phyloP scores from a whole-genome alignment of 345 rosid genomes.

The Citrus reticulata region DNA sequence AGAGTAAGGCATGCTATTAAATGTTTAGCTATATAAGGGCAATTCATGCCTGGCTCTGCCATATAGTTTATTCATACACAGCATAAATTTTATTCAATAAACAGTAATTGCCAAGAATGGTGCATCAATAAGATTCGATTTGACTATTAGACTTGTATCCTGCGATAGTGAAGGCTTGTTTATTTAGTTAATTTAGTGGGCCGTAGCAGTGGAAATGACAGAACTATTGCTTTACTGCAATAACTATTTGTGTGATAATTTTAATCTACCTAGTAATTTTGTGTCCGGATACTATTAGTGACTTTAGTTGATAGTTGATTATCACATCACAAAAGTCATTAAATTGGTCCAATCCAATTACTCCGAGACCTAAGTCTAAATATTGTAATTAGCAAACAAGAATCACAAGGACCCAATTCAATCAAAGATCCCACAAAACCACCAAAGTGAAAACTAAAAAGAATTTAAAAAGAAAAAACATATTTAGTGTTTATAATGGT shows the following conservation, averaged over 20 bases:
- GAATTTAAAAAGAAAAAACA: too few relatives aligned
- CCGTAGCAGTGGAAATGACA: background rate
- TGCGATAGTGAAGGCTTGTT: background rate
- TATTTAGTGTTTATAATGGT: too few relatives aligned
- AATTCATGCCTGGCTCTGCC: background rate
- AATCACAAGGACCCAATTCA: too few relatives aligned
- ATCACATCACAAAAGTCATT: background rate
- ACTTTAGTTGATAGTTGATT: background rate
- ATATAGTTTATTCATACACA: background rate
- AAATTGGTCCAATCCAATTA: too few relatives aligned
- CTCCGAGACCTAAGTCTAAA: too few relatives aligned
- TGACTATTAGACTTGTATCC: background rate
- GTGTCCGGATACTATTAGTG: background rate
- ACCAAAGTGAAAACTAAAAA: too few relatives aligned
- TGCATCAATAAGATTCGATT: conserved; percentile 2
- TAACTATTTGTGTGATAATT: background rate
- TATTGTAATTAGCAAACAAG: too few relatives aligned
- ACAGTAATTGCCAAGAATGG: background rate
- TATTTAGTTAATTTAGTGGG: background rate
- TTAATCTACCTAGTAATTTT: background rate
- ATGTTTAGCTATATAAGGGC: background rate
- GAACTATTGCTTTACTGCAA: background rate
- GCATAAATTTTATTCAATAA: background rate
- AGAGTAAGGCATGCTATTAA: background rate
- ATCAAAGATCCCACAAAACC: too few relatives aligned